Conservation (phyloP, 148 eudicot genomes). For the Chenopodium suecicum region DNA sequence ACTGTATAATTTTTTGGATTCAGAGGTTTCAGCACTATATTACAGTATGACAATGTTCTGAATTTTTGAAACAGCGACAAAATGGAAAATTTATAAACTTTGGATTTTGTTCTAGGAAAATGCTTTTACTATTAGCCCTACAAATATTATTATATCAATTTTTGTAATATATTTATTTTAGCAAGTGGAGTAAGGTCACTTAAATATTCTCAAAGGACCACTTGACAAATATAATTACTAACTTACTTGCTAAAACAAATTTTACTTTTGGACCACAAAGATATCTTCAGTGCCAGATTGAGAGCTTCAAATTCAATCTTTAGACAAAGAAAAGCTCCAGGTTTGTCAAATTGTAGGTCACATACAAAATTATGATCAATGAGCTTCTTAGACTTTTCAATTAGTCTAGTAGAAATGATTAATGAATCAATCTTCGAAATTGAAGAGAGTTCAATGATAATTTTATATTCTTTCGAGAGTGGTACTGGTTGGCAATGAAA, state of each 20-base stretch:
- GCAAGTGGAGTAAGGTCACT: slow-evolving; percentile 9
- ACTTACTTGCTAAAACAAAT: neutral
- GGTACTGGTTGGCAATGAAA: too few relatives aligned
- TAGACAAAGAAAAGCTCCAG: neutral
- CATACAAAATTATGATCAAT: neutral
- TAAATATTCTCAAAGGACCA: slow-evolving; percentile 28
- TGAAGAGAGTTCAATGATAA: too few relatives aligned
- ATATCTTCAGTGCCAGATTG: neutral
- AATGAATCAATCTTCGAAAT: too few relatives aligned
- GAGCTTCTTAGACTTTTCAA: too few relatives aligned
- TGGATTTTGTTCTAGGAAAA: neutral
- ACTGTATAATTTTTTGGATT: slow-evolving; percentile 17
- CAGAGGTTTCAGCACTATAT: slow-evolving; percentile 17
- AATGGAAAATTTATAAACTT: neutral
- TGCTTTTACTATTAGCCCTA: neutral
- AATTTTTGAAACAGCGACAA: neutral
- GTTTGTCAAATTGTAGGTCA: too few relatives aligned
- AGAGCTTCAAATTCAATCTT: slow-evolving; percentile 11
- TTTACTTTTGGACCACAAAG: slow-evolving; percentile 18
- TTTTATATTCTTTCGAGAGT: too few relatives aligned
- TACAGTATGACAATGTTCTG: slow-evolving; percentile 1
- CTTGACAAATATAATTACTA: neutral
- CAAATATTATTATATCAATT: neutral
- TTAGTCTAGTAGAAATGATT: too few relatives aligned
- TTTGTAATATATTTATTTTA: neutral